Base-by-base conservation (phyloP, 768 basidiomycete species). In the Leccinellum rugosiceps region DNA sequence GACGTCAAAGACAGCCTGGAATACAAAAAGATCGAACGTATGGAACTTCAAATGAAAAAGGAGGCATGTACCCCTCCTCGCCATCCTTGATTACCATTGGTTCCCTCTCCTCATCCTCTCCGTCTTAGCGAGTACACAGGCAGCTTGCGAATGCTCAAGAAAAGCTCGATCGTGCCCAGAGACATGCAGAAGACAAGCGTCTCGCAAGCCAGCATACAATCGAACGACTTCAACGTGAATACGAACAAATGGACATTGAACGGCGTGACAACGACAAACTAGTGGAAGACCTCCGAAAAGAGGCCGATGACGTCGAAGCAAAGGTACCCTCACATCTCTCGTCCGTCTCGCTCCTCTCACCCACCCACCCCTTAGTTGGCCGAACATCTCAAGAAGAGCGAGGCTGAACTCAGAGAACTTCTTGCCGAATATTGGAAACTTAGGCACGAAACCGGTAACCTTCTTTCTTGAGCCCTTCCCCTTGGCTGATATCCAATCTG, bases 401-500 rank as follows among this genome's bases (percentile, higher is more conserved):
- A 94, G 71, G 74, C 72, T 7, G 92, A 94, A 68, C 76, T 95
- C n/a, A 86, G 86, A 61, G 86, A 90, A 56, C 77, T 97, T 19
- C 77, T 97, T 41, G 75, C 82, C 9, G 92, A 93, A 68, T 94
- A 96, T 70, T 92, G 88, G 86, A 84, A 80, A 55, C 75, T 93
- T 52, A 79, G 90, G 38, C 86, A 89, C 62, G 84, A 86, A 64
- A 86, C 89, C 65, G 88, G 92, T 90, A 65, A 34, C 21, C 47
- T 26, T 21, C 25, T 44, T 46, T 53, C 28, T 54, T 48, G 8
- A 23, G 35, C 38, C 15, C 3, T 10, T 21, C 32, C 23, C 30
- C 31, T 52, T 32, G 9, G 48, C 50, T 61, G 48, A 63, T 30
- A 6, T 34, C 55, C 54, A 44, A n/a, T 55, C 47, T 30, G 21